phyloP scores from a whole-genome alignment of 2,329 filamentous ascomycete species.

The Arthroderma sp. region DNA sequence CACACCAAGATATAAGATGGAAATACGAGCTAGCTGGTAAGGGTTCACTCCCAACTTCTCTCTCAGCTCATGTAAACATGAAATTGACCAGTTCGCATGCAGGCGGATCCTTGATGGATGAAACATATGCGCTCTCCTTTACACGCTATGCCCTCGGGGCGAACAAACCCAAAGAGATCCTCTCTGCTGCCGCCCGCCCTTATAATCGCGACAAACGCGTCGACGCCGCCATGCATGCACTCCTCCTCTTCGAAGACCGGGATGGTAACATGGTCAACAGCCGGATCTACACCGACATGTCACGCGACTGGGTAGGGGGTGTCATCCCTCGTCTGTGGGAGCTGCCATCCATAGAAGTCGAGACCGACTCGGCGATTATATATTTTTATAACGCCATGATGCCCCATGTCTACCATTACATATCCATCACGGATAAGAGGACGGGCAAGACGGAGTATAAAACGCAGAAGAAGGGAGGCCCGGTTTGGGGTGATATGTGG shows the following conservation, averaged over 20 bases:
- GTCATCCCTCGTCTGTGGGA: conserved; percentile 21
- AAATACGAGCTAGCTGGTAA: conserved; percentile 23
- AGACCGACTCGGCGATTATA: conserved; percentile 19
- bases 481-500: conserved; percentile 18
- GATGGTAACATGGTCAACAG: conserved; percentile 15
- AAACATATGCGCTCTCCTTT: conserved; percentile 24
- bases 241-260: conserved; percentile 16
- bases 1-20: conserved; percentile 25
- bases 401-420: conserved; percentile 24
- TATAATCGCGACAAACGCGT: conserved; percentile 17
- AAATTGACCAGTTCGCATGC: conserved; percentile 1
- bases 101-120: conserved; percentile 28
- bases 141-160: conserved; percentile 22
- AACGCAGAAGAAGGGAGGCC: conserved; percentile 18
- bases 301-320: conserved; percentile 13
- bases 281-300: conserved; percentile 20
- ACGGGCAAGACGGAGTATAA: conserved; percentile 15
- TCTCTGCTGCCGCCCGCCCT: conserved; percentile 17
- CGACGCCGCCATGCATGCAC: conserved; percentile 21
- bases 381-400: conserved; percentile 23
- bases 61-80: not conserved
- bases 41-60: not conserved
- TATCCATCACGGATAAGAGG: conserved; percentile 18
- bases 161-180: conserved; percentile 17
- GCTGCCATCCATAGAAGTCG: conserved; percentile 20